These are phyloP conservation scores for Bruguiera gymnorhiza DNA, from an alignment of 345 rosid species.

Conservation along the genomic window DNA sequence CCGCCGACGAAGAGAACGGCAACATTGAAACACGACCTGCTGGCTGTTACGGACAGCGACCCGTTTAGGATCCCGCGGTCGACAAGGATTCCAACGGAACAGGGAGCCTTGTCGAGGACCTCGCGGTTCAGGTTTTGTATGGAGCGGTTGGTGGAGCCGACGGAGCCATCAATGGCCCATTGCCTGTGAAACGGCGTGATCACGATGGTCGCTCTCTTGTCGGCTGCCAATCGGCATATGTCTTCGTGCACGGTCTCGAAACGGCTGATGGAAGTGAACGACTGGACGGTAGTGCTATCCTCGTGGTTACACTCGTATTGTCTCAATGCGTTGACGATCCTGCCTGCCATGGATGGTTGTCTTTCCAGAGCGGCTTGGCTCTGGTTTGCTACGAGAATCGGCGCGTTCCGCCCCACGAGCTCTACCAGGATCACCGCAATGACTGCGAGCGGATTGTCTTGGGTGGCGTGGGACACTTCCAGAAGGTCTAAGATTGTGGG, in stretches of 20 bases:
- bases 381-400: not conserved
- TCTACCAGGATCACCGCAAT: slow-evolving; percentile 1
- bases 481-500: slow-evolving; percentile 9
- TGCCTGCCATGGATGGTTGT: not conserved
- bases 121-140: not conserved
- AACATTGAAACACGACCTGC: slow-evolving; percentile 14
- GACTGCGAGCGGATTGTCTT: slow-evolving; percentile 1
- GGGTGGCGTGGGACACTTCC: not conserved
- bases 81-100: slow-evolving; percentile 18
- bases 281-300: not conserved
- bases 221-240: not conserved
- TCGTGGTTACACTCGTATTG: slow-evolving; percentile 3
- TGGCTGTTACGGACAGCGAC: not conserved
- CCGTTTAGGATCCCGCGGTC: slow-evolving; percentile 15
- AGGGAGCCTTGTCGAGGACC: slow-evolving; percentile 13
- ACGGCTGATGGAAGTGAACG: slow-evolving; percentile 7
- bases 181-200: slow-evolving; percentile 18
- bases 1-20: slow-evolving; percentile 42
- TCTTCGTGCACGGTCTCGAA: slow-evolving; percentile 11
- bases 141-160: not conserved
- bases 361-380: not conserved
- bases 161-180: slow-evolving; percentile 3
- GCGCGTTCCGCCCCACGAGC: slow-evolving; percentile 2
- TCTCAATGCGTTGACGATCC: slow-evolving; percentile 4
- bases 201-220: slow-evolving; percentile 8